These are phyloP conservation scores for Sporisorium sorghi DNA, from an alignment of 1,284 basidiomycete species.

Conservation along the genomic window DNA sequence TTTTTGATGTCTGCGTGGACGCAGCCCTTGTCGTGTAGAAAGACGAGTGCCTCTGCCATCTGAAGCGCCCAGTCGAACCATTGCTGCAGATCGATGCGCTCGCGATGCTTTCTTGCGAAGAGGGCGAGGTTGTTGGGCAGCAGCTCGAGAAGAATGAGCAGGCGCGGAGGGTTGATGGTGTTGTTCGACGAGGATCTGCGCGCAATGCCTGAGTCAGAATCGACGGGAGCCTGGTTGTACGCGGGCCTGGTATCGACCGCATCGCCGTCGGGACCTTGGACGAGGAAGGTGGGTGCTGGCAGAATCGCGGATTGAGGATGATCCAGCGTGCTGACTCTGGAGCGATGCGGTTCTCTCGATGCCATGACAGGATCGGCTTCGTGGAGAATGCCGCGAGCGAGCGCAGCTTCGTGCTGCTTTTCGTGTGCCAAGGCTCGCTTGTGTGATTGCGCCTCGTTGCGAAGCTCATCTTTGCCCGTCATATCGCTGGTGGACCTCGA, in stretches of 20 bases:
- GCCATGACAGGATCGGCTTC: conserved; percentile 1
- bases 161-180: conserved; percentile 51
- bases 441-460: conserved; percentile 23
- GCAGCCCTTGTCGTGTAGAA: conserved; percentile 61
- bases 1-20: conserved; percentile 67
- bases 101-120: conserved; percentile 42
- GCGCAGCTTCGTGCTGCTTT: conserved; percentile 25
- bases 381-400: conserved; percentile 15
- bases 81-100: conserved; percentile 50
- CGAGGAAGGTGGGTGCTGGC: conserved; percentile 28
- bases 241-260: not conserved
- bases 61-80: conserved; percentile 63
- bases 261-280: conserved; percentile 30
- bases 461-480: conserved; percentile 33
- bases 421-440: conserved; percentile 33
- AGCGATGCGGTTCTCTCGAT: conserved; percentile 4
- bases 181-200: not conserved
- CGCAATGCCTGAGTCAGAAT: not conserved
- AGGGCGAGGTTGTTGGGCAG: conserved; percentile 58
- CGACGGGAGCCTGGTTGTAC: not conserved
- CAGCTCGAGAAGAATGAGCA: conserved; percentile 66
- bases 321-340: conserved; percentile 6
- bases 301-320: not conserved
- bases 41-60: conserved; percentile 55
- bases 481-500: conserved; percentile 52